These are phyloP conservation scores for Pythium volutum DNA, from an alignment of 352 stramenopile genomes.

Conservation along the genomic window DNA sequence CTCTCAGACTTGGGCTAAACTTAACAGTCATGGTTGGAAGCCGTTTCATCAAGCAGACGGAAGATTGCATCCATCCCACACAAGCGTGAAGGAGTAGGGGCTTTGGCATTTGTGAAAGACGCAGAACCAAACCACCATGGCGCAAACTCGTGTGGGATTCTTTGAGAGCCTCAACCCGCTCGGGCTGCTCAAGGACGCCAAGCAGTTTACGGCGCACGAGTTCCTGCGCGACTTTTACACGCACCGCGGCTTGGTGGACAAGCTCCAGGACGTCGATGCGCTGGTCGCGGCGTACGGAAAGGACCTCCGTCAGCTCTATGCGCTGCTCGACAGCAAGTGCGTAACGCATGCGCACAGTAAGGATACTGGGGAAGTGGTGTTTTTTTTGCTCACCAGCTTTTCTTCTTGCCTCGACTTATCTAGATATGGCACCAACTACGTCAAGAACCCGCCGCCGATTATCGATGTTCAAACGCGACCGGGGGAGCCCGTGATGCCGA, in stretches of 20 bases:
- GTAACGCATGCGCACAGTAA: constrained; percentile 6
- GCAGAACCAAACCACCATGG: not conserved
- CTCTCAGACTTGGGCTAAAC: not conserved
- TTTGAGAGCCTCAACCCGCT: constrained; percentile 56
- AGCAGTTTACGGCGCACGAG: constrained; percentile 48
- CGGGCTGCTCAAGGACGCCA: constrained; percentile 46
- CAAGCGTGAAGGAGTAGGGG: not conserved
- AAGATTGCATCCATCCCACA: not conserved
- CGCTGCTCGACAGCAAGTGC: constrained; percentile 70
- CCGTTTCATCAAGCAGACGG: not conserved
- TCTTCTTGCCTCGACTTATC: not conserved
- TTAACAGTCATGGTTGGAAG: not conserved
- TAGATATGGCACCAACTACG: constrained; percentile 67
- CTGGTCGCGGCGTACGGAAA: constrained; percentile 51
- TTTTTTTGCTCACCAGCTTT: not conserved
- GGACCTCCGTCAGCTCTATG: constrained; percentile 54
- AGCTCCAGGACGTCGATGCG: constrained; percentile 65
- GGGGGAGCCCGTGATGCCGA: constrained; percentile 26
- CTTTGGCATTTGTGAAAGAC: not conserved
- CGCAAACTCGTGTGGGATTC: constrained; percentile 37
- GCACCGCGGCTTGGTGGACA: constrained; percentile 50
- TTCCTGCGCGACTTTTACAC: constrained; percentile 80
- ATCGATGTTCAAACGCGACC: constrained; percentile 29
- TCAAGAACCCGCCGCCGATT: constrained; percentile 45
- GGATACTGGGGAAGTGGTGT: too few relatives aligned